These are phyloP conservation scores for Euryodendron excelsum DNA, from an alignment of 148 eudicot species.

Conservation along the genomic window DNA sequence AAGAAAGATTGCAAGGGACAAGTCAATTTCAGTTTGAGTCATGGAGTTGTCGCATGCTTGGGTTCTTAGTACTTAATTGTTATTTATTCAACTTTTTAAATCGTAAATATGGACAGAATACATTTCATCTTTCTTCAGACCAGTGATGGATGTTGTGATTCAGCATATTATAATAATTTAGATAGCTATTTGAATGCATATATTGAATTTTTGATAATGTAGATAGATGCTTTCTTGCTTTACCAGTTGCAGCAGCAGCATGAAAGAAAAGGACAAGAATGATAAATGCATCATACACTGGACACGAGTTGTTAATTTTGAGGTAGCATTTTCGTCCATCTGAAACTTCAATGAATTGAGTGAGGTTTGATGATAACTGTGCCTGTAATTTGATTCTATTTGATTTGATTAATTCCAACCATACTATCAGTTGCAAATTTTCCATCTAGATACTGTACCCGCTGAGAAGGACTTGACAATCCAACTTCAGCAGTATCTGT, in stretches of 20 bases:
- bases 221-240: not conserved
- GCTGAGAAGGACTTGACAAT: too few relatives aligned
- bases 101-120: not conserved
- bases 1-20: not conserved
- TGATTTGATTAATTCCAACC: not conserved
- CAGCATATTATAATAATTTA: not conserved
- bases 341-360: not conserved
- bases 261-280: not conserved
- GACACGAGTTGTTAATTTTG: not conserved
- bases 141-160: not conserved
- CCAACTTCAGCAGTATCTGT: not conserved
- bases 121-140: not conserved
- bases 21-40: not conserved
- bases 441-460: too few relatives aligned
- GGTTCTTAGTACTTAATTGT: not conserved
- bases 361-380: not conserved
- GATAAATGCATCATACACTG: not conserved
- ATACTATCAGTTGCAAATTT: not conserved
- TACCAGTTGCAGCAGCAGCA: not conserved
- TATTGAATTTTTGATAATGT: not conserved
- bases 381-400: not conserved
- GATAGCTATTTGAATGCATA: not conserved
- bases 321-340: not conserved
- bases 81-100: not conserved
- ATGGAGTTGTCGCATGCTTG: slow-evolving; percentile 15